A percentile compares a stretch with the other conserved stretches of the same genome.
Conservation (phyloP, 192 early-diverging fungal genomes). For the Chytriomyces hyalinus region DNA sequence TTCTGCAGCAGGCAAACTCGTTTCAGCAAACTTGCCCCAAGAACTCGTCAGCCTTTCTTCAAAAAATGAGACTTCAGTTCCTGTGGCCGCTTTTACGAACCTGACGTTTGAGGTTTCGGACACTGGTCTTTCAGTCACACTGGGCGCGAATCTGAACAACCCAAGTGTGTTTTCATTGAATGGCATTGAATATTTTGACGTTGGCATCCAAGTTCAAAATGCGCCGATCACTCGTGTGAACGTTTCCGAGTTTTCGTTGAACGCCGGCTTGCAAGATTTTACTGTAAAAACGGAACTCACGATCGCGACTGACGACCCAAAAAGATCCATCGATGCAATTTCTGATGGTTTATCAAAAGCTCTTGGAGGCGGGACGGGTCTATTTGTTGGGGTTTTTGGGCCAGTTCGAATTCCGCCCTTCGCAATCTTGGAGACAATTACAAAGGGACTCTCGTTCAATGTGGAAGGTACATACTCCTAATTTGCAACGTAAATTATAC, state of each 20-base stretch:
- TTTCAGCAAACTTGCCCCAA: background rate
- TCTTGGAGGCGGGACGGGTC: constrained; percentile 28
- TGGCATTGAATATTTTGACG: constrained; percentile 31
- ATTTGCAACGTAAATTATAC: background rate
- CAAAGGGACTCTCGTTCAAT: constrained; percentile 37
- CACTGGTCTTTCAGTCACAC: constrained; percentile 31
- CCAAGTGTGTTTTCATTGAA: constrained; percentile 39
- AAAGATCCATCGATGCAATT: constrained; percentile 32
- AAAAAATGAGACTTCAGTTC: constrained; percentile 21
- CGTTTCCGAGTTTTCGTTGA: constrained; percentile 36
- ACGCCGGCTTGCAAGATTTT: constrained; percentile 34
- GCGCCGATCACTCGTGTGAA: constrained; percentile 27
- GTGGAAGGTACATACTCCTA: constrained; percentile 22
- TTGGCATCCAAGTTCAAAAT: constrained; percentile 41
- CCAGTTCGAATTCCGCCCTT: constrained; percentile 44
- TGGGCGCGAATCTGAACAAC: constrained; percentile 44
- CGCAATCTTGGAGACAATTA: constrained; percentile 33
- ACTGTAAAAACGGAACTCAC: constrained; percentile 39
- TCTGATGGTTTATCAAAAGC: constrained; percentile 32
- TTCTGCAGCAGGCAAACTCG: constrained; percentile 23
- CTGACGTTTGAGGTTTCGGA: constrained; percentile 43
- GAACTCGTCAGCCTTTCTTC: constrained; percentile 1
- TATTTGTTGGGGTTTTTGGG: constrained; percentile 10
- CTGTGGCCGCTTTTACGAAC: constrained; percentile 9
- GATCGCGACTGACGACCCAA: constrained; percentile 32